phyloP scores from a whole-genome alignment of 495 filamentous ascomycete genomes.

The Arthonia radiata region DNA sequence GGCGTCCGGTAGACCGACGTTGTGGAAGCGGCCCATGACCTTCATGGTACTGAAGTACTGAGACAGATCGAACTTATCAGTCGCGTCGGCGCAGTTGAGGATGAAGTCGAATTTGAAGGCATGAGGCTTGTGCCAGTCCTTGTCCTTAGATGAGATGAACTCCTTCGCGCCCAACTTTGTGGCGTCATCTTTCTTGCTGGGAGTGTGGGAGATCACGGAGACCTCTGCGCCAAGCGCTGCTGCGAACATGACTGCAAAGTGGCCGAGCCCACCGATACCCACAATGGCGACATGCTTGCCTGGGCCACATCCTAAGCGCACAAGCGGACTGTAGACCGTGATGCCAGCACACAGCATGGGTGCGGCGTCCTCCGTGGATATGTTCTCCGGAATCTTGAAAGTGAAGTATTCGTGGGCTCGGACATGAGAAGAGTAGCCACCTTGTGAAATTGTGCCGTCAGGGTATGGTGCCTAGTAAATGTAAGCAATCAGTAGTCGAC shows the following conservation, averaged over 20 bases:
- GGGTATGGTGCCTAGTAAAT: conserved; percentile 43
- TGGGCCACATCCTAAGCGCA: conserved; percentile 43
- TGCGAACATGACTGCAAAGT: conserved; percentile 18
- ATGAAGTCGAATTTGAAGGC: conserved; percentile 48
- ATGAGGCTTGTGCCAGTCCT: conserved; percentile 17
- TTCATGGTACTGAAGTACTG: conserved; percentile 59
- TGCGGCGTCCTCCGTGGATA: conserved; percentile 40
- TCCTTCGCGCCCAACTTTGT: conserved; percentile 17
- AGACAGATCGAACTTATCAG: conserved; percentile 37
- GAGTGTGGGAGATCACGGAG: conserved; percentile 18
- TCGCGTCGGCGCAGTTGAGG: conserved; percentile 46
- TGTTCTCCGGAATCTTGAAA: conserved; percentile 56
- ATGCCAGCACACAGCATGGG: conserved; percentile 81
- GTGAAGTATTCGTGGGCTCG: conserved; percentile 53
- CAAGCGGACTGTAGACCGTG: conserved; percentile 56
- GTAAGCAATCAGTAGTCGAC: conserved; percentile 11
- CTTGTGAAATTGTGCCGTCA: conserved; percentile 36
- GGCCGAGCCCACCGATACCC: conserved; percentile 24
- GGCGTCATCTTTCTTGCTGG: conserved; percentile 17
- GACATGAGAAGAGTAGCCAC: conserved; percentile 43
- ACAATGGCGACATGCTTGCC: conserved; percentile 69
- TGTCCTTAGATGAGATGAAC: conserved; percentile 15
- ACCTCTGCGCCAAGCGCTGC: conserved; percentile 19
- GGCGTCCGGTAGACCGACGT: conserved; percentile 62
- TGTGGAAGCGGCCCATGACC: conserved; percentile 62